phyloP scores from a whole-genome alignment of 805 yeast genomes.

The Candida nanaspora region DNA sequence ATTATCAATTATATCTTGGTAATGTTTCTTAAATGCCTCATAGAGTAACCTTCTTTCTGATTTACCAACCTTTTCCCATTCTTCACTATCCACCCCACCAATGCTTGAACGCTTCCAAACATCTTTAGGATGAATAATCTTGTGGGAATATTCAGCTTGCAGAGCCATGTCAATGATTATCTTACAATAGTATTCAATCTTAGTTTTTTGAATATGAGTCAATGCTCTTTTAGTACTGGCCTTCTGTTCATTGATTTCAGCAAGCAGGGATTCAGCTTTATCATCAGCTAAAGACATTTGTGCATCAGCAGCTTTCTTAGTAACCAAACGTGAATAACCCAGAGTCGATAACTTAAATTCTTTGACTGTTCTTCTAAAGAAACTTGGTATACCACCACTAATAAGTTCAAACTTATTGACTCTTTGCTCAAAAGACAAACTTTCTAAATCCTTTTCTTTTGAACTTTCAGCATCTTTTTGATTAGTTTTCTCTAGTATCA shows the following conservation, averaged over 20 bases:
- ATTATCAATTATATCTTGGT: constrained; percentile 13
- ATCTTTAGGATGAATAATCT: constrained; percentile 19
- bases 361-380: neutral
- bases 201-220: neutral
- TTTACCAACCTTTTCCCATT: constrained; percentile 16
- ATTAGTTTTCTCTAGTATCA: neutral
- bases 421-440: constrained; percentile 6
- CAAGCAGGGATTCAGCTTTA: no score
- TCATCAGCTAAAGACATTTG: no score
- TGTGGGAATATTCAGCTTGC: constrained; percentile 20
- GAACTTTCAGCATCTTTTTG: neutral
- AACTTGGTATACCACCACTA: constrained; percentile 14
- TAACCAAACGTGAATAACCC: neutral
- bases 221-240: constrained; percentile 1
- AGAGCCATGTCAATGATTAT: constrained; percentile 17
- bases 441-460: neutral
- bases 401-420: constrained; percentile 23
- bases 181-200: neutral
- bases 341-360: neutral
- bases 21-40: constrained; percentile 22
- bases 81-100: constrained; percentile 9
- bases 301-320: no score
- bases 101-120: constrained; percentile 20
- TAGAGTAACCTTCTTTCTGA: constrained; percentile 19
- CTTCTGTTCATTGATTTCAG: neutral